Base-by-base conservation (phyloP, 768 basidiomycete genomes). In the Tylopilus sp. region DNA sequence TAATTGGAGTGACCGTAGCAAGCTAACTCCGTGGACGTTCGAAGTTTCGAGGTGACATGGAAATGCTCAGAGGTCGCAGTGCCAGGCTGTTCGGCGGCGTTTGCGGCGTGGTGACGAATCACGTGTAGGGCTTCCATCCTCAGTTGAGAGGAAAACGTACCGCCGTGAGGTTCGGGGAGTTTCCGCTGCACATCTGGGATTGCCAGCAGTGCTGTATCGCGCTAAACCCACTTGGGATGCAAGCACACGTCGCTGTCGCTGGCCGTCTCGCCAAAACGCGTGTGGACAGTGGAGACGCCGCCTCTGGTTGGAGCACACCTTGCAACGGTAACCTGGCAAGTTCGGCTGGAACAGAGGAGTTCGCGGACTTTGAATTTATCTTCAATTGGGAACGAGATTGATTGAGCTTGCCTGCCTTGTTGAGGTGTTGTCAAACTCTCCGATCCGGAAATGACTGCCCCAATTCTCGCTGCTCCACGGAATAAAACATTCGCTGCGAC, bases 361-460 rank as follows among this genome's bases (percentile, higher is more conserved):
- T 50, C 55, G 44, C 48, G 53, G 44, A 47, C 23, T 40, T 43
- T 6, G 1, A 18, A 52, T 36, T 18, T 20, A 17, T 23, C 46
- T 6, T n/a, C n/a, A 39, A 39, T 6, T 3, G 28, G 36, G 46
- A 20, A 13, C 13, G 31, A 31, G 31, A 31, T 31, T 31, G 30
- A 31, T 31, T 13, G 31, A 31, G 31, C 12, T 13, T 31, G 31
- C 12, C 31, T 31, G 31, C 31, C 31, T 13, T 31, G 31, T 28
- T 8, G 28, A 47, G 17, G 44, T 22, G 26, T 20, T 31, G 18
- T 23, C 35, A 43, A 45, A 30, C 40, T 22, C 23, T 36, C 45
- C 35, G 11, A 20, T 15, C 18, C 51, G 52, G 51, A 55, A 55
- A 55, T 55, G 40, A 43, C 33, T 9, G 22, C 31, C 23, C 30